phyloP scores from a whole-genome alignment of 495 filamentous ascomycete species.

The Aspergillus ellipticus region DNA sequence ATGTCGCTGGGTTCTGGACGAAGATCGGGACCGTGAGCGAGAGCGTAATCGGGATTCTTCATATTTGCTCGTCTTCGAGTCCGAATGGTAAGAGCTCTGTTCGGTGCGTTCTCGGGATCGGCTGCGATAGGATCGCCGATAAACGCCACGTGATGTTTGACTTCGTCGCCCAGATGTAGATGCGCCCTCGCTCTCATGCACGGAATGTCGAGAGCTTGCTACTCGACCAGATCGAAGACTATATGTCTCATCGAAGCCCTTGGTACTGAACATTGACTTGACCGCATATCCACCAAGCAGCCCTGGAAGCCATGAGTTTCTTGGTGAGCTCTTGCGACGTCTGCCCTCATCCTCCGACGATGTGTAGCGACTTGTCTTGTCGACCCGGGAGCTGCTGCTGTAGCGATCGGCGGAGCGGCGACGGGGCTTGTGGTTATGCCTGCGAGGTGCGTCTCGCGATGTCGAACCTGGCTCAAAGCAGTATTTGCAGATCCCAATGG shows the following conservation, averaged over 20 bases:
- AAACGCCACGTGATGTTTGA: conserved; percentile 42
- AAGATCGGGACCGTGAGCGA: conserved; percentile 46
- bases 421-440: conserved; percentile 52
- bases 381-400: conserved; percentile 46
- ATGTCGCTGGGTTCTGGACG: conserved; percentile 35
- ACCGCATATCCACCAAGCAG: conserved; percentile 53
- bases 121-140: conserved; percentile 31
- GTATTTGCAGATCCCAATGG: conserved; percentile 63
- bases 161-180: conserved; percentile 39
- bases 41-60: conserved; percentile 19
- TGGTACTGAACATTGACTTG: conserved; percentile 50
- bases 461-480: conserved; percentile 64
- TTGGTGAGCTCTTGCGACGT: conserved; percentile 39
- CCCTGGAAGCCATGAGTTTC: conserved; percentile 50
- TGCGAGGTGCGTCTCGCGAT: conserved; percentile 60
- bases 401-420: conserved; percentile 45
- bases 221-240: conserved; percentile 49
- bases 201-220: conserved; percentile 17
- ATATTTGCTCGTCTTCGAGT: conserved; percentile 3
- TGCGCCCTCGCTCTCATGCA: conserved; percentile 34
- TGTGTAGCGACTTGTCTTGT: conserved; percentile 56
- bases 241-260: conserved; percentile 59
- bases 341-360: conserved; percentile 52
- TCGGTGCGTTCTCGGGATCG: conserved; percentile 31
- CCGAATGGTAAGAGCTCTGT: conserved; percentile 16